phyloP scores from a whole-genome alignment of 2,329 filamentous ascomycete species.

The Aspergillus sp. region DNA sequence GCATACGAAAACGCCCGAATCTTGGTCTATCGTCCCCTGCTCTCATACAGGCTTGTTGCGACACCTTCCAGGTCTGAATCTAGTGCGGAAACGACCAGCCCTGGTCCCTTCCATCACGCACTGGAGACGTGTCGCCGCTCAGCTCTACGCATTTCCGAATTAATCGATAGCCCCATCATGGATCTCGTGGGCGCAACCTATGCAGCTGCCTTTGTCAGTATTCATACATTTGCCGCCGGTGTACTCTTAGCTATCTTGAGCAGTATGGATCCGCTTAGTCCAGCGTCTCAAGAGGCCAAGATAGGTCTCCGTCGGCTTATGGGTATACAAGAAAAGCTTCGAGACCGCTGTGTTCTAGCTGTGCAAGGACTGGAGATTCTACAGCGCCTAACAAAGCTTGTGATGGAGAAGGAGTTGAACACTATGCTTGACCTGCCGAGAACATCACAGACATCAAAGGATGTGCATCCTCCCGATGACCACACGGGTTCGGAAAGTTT shows the following conservation, averaged over 20 bases:
- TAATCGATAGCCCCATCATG: slow-evolving; percentile 10
- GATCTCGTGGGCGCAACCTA: slow-evolving; percentile 20
- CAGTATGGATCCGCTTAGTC: slow-evolving; percentile 20
- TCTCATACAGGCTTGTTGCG: slow-evolving; percentile 17
- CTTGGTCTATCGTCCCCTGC: slow-evolving; percentile 24
- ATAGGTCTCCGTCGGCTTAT: slow-evolving; percentile 19
- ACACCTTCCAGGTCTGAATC: not conserved
- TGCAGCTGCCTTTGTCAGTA: slow-evolving; percentile 22
- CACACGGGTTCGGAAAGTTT: not conserved
- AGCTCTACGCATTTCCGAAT: slow-evolving; percentile 16
- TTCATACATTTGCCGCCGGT: slow-evolving; percentile 25
- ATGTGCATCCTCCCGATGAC: not conserved
- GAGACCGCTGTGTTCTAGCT: slow-evolving; percentile 14
- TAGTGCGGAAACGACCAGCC: not conserved
- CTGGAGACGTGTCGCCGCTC: slow-evolving; percentile 18
- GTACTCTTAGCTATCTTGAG: slow-evolving; percentile 20
- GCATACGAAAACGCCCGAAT: slow-evolving; percentile 36
- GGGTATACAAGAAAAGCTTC: slow-evolving; percentile 17
- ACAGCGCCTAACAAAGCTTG: slow-evolving; percentile 13
- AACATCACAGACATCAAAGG: not conserved
- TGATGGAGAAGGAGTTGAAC: slow-evolving; percentile 22
- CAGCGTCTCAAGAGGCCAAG: slow-evolving; percentile 15
- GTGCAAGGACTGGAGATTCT: slow-evolving; percentile 21
- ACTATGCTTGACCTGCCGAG: slow-evolving; percentile 13
- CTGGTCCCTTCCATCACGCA: slow-evolving; percentile 6